Percentiles rank a stretch among this genome's conserved stretches.
These are phyloP conservation scores for Circinella umbellata DNA, from an alignment of 371 early-diverging fungal genomes.

Conservation along the genomic window DNA sequence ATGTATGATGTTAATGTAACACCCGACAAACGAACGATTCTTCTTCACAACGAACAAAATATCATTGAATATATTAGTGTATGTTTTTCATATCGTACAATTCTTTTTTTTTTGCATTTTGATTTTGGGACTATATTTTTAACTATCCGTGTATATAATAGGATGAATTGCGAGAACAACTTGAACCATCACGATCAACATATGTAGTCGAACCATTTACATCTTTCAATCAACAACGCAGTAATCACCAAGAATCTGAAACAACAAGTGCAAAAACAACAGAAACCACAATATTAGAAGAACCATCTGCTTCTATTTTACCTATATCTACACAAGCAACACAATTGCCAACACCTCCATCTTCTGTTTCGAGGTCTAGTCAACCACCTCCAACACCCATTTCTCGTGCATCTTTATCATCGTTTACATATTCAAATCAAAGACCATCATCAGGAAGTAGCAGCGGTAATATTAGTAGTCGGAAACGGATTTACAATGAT, in stretches of 20 bases:
- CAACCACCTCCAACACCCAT: background rate
- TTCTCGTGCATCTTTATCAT: background rate
- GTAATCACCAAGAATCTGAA: too few species aligned
- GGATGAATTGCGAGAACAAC: conserved; percentile 49
- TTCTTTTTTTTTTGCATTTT: background rate
- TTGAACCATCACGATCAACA: conserved; percentile 68
- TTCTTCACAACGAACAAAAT: conserved; percentile 76
- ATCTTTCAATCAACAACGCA: background rate
- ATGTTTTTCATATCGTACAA: conserved; percentile 14
- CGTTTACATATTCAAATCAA: background rate
- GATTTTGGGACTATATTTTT: too few species aligned
- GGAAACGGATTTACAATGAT: background rate
- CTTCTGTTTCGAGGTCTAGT: too few species aligned
- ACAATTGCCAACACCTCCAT: too few species aligned
- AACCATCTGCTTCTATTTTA: too few species aligned
- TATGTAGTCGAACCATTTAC: conserved; percentile 27
- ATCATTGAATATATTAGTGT: conserved; percentile 62
- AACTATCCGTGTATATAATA: background rate
- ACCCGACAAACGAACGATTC: conserved; percentile 92
- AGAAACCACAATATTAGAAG: too few species aligned
- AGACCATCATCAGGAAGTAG: background rate
- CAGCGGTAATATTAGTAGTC: background rate
- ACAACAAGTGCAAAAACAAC: too few species aligned
- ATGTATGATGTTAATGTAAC: conserved; percentile 90
- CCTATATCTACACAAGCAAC: too few species aligned